Base-by-base conservation (phyloP, 495 filamentous ascomycete genomes). In the Daldinia bambusicola region DNA sequence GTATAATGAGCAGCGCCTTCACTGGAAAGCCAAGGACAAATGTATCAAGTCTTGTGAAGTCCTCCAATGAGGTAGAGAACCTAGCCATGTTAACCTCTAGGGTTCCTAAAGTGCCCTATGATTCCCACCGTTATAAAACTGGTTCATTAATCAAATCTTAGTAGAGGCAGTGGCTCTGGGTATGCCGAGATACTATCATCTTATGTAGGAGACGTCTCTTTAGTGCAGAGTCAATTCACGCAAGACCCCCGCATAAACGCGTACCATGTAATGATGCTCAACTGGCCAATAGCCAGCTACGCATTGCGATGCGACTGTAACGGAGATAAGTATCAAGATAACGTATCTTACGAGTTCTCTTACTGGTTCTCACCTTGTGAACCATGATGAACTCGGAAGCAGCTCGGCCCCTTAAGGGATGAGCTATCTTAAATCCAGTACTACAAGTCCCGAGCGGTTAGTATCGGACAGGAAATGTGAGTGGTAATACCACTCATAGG, bases 81-180 rank as follows among this genome's bases (percentile, higher is more conserved):
- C 61, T 50, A 2, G 60, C 64, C 70, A 72, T 72, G 50, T 68
- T 53, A 12, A 16, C 6, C 12, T 18, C 30, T 10, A 50, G 36
- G 18, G 8, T 30, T 8, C 31, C 16, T 22, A 30, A 37, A 18
- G 20, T 8, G 4, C 34, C 14, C 9, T 22, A 13, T 0, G 18
- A 22, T 12, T 2, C 4, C 13, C 7, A n/a, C 2, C 16, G 55
- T 40, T 26, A 22, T 6, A 20, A 26, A 13, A 16, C 10, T 26
- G 16, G 34, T 36, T 36, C 34, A 36, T 36, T 7, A 36, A 36
- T 26, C 3, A 26, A 3, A 26, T 26, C 1, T 26, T 26, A 3
- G 26, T 26, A 20, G 34, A 18, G 34, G 9, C 22, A 18, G 2
- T 37, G 26, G 4, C 18, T 53, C 26, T 31, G 0, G 4, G 20